phyloP scores from a whole-genome alignment of 2,329 filamentous ascomycete species.

The Xylariaceae sp. region DNA sequence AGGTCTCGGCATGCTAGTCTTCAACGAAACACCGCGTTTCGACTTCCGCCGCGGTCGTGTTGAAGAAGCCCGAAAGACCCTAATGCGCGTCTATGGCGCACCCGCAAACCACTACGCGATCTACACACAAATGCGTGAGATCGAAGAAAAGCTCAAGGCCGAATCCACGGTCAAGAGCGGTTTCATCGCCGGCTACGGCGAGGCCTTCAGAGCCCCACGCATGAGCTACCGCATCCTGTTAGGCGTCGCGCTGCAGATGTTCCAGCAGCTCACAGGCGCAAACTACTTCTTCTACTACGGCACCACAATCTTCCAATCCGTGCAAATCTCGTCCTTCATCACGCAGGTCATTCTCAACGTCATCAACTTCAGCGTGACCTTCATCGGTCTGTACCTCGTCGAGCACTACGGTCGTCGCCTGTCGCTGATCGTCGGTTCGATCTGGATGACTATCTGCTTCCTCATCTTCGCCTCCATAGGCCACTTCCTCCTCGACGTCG shows the following conservation, averaged over 20 bases:
- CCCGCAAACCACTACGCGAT: slow-evolving; percentile 22
- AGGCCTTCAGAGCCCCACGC: slow-evolving; percentile 62
- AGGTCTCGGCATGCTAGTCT: slow-evolving; percentile 46
- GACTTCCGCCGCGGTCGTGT: slow-evolving; percentile 47
- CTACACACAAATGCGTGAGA: slow-evolving; percentile 38
- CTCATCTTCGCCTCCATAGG: slow-evolving; percentile 55
- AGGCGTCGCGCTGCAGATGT: slow-evolving; percentile 59
- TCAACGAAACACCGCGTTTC: slow-evolving; percentile 53
- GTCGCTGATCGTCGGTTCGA: slow-evolving; percentile 59
- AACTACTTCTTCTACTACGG: slow-evolving; percentile 68
- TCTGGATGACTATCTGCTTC: slow-evolving; percentile 62
- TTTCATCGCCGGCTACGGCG: slow-evolving; percentile 35
- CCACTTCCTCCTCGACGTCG: slow-evolving; percentile 44
- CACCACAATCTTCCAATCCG: slow-evolving; percentile 48
- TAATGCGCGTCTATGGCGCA: slow-evolving; percentile 47
- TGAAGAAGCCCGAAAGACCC: slow-evolving; percentile 46
- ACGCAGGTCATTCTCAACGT: slow-evolving; percentile 66
- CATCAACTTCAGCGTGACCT: slow-evolving; percentile 67
- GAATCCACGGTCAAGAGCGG: slow-evolving; percentile 34
- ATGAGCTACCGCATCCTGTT: slow-evolving; percentile 63
- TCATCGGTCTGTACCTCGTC: slow-evolving; percentile 68
- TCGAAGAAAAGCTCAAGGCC: slow-evolving; percentile 50
- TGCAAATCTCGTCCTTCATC: slow-evolving; percentile 57
- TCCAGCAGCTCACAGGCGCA: slow-evolving; percentile 67
- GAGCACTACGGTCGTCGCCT: slow-evolving; percentile 64